phyloP scores from a whole-genome alignment of 2,329 filamentous ascomycete species.

The Sodiomyces alkalinus region DNA sequence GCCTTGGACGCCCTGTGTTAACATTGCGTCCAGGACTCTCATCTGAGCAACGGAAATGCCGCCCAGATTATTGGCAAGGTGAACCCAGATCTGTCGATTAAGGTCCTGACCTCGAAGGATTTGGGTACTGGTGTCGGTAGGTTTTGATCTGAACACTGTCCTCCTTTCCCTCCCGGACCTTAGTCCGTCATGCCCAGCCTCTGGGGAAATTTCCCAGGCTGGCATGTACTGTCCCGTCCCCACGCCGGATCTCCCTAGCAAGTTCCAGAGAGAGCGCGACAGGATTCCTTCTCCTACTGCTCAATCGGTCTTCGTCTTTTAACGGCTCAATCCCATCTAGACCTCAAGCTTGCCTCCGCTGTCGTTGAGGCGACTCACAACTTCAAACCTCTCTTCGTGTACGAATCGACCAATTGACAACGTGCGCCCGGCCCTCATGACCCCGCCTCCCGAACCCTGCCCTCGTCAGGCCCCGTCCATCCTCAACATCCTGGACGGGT shows the following conservation, averaged over 20 bases:
- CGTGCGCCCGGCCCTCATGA: neutral
- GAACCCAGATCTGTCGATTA: conserved; percentile 55
- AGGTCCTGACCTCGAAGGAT: conserved; percentile 54
- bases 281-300: no score
- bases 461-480: no score
- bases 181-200: no score
- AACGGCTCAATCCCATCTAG: no score
- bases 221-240: conserved; percentile 17
- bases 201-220: neutral
- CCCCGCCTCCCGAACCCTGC: neutral
- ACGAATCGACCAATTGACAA: conserved; percentile 24
- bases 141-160: conserved; percentile 15
- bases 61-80: conserved; percentile 73
- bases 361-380: conserved; percentile 79
- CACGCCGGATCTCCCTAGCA: no score
- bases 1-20: neutral
- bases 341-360: conserved; percentile 59
- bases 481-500: no score
- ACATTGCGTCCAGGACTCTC: conserved; percentile 43
- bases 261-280: no score
- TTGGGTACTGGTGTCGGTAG: conserved; percentile 54
- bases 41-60: conserved; percentile 53
- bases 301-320: no score
- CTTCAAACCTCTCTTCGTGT: conserved; percentile 63
- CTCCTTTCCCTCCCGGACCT: no score